Evolutionary conservation across 2,329 filamentous ascomycete species (phyloP), one percentile per base, ranked within the genome.

Genomic region (Dactylonectria macrodidyma): DNA sequence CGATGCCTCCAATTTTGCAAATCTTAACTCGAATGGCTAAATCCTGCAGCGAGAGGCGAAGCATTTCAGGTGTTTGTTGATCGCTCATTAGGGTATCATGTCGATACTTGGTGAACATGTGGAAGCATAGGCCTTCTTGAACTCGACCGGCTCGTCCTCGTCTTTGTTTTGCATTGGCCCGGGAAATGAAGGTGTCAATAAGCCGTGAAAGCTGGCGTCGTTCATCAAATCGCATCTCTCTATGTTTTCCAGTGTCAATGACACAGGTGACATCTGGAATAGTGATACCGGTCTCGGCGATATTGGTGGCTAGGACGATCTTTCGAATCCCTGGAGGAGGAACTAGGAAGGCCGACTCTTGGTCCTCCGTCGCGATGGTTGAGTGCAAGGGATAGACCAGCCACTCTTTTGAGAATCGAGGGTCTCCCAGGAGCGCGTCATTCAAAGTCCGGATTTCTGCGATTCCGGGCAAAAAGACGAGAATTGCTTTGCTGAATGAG

Each of bases 231-330:
- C 95, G 88, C 95, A 98, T 98, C 81, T 97, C 95, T 72, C 97
- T 95, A 81, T 98, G 95, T 81, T 97, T 98, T 64, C 96, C 96
- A 1, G 95, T 95, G 80, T 99, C 96, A 66, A 99, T 93, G 52
- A 99, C 96, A 75, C 95, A 97, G 0, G 96, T 98, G 34, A 99
- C 94, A 78, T 99, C 96, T 1, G 96, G 96, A 72, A 99, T 99
- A 0, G 96, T 99, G 77, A 99, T 97, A 84, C 96, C 96, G 1
- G 96, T 99, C 80, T 99, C 96, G 5, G 96, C 96, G 79, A 99
- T 99, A 78, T 99, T 99, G 14, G 96, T 99, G 2, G 96, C 95
- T 62, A 99, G 88, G 2, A 99, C 95, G 71, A 99, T 96, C 83
- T 99, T 99, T 70, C 95, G 89, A 64, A 91, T 86, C 0, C 95